Evolutionary conservation across 139 green algal genomes (phyloP).

Genomic region (Chlorella sp.): DNA sequence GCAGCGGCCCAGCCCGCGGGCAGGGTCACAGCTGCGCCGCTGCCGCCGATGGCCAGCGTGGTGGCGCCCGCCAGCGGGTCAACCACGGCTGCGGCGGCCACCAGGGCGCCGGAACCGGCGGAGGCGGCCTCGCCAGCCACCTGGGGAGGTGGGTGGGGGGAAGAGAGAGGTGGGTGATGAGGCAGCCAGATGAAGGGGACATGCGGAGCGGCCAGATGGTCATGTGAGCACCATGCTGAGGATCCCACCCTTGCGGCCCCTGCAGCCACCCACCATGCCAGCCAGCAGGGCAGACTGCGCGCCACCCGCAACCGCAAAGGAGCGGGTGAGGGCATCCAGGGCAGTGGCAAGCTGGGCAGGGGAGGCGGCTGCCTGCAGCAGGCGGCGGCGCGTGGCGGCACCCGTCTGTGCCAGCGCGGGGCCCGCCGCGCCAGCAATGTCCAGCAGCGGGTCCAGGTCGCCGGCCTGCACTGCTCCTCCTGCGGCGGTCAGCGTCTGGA

Average conservation of each 20-base stretch:
- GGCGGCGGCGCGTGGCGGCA: neutral
- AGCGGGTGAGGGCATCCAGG: neutral
- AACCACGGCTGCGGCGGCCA: neutral
- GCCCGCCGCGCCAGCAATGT: neutral
- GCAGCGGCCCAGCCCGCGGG: neutral
- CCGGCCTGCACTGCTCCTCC: neutral
- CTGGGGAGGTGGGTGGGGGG: neutral
- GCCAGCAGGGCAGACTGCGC: conserved; percentile 4
- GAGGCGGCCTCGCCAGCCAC: neutral
- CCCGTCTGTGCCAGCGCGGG: neutral
- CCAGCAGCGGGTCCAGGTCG: neutral
- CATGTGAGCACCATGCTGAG: no score
- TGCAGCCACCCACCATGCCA: conserved; percentile 4
- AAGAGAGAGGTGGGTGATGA: neutral
- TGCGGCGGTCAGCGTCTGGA: neutral
- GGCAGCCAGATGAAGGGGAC: neutral
- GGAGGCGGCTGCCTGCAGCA: neutral
- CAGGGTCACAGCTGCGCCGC: neutral
- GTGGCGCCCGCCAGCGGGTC: neutral
- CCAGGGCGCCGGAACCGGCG: neutral
- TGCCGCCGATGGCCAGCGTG: neutral
- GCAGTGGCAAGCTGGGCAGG: neutral
- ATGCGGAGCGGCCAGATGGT: no score
- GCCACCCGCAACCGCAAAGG: neutral
- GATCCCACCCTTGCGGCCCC: no score